Evolutionary conservation across 352 stramenopile genomes (phyloP).

Genomic region (Phytophthora pisi): DNA sequence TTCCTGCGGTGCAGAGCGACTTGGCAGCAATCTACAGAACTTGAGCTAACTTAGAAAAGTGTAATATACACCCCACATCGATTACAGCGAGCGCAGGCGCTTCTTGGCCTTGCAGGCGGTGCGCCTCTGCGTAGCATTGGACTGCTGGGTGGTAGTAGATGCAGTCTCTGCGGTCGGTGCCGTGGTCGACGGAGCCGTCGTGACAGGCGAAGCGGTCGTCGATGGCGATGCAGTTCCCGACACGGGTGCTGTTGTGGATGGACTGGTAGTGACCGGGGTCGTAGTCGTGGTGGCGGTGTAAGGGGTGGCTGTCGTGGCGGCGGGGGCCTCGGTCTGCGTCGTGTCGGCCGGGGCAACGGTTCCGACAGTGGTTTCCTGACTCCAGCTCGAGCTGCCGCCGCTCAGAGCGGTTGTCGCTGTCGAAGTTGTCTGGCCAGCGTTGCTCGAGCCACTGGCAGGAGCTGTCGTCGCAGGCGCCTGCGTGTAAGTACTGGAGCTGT

Average conservation of each 20-base stretch:
- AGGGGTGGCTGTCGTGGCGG: conserved; percentile 12
- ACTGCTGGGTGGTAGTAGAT: conserved; percentile 1
- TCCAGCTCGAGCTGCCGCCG: conserved; percentile 21
- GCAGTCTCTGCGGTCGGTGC: background rate
- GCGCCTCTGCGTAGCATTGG: background rate
- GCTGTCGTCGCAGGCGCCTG: conserved; percentile 5
- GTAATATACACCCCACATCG: conserved; percentile 3
- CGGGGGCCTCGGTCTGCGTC: conserved; percentile 6
- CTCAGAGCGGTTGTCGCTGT: conserved; percentile 3
- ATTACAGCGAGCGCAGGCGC: conserved; percentile 25
- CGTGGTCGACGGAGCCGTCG: conserved; percentile 3
- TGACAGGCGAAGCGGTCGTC: conserved; percentile 10
- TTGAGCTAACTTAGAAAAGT: conserved; percentile 12
- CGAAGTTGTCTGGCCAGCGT: conserved; percentile 7
- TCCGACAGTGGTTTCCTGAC: conserved; percentile 14
- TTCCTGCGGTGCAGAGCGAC: background rate
- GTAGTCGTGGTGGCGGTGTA: background rate
- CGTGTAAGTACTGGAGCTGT: conserved; percentile 7
- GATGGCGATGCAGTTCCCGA: conserved; percentile 8
- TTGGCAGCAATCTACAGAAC: conserved; percentile 6
- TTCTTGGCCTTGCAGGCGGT: conserved; percentile 33
- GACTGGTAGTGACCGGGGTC: conserved; percentile 3
- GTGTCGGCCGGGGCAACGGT: conserved; percentile 26
- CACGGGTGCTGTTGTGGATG: conserved; percentile 5
- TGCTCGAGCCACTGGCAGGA: conserved; percentile 7